Evolutionary conservation across 345 rosid genomes (phyloP).

Genomic region (Xanthoceras sorbifolium): DNA sequence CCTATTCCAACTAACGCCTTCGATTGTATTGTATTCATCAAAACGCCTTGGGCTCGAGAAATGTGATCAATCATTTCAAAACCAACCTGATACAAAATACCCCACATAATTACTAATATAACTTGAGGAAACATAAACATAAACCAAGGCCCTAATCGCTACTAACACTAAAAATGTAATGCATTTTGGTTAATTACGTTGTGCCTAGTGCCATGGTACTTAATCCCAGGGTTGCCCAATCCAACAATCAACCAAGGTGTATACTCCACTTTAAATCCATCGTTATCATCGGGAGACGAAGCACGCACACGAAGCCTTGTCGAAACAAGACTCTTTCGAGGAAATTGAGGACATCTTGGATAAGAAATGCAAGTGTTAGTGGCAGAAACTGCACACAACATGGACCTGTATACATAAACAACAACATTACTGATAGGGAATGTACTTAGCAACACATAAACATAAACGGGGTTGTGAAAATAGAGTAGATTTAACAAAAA

Average conservation of each 20-base stretch:
- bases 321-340: conserved; percentile 31
- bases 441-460: background rate
- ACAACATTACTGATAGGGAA: background rate
- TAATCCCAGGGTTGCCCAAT: conserved; percentile 92
- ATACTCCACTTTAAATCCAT: conserved; percentile 60
- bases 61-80: conserved; percentile 84
- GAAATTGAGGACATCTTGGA: conserved; percentile 30
- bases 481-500: background rate
- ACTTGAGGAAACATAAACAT: background rate
- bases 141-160: background rate
- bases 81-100: conserved; percentile 62
- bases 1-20: conserved; percentile 93
- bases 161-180: background rate
- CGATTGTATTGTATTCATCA: conserved; percentile 82
- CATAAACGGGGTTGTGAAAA: background rate
- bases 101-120: conserved; percentile 15
- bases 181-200: conserved; percentile 50
- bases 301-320: conserved; percentile 50
- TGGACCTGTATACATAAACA: conserved; percentile 44
- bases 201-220: conserved; percentile 94
- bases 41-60: conserved; percentile 59
- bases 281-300: conserved; percentile 33
- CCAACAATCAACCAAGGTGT: conserved; percentile 96
- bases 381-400: conserved; percentile 60
- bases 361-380: conserved; percentile 45